These are phyloP conservation scores for Trifolium dubium DNA, from an alignment of 306 rosid genomes.

Conservation along the genomic window DNA sequence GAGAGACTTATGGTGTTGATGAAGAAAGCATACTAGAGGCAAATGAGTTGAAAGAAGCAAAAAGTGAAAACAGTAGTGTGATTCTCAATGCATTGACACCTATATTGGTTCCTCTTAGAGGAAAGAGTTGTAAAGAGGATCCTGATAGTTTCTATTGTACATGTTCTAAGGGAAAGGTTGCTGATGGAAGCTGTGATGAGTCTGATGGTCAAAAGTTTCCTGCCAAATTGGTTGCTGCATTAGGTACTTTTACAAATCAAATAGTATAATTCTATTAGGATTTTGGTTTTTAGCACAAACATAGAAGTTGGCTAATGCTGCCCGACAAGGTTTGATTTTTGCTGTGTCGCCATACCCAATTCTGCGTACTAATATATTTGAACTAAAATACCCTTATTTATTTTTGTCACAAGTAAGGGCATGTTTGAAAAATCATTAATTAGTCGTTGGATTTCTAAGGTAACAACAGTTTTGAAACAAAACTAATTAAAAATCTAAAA, in stretches of 20 bases:
- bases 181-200: constrained; percentile 35
- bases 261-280: too few relatives aligned
- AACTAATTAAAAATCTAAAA: background rate
- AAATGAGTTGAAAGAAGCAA: constrained; percentile 40
- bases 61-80: constrained; percentile 8
- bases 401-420: background rate
- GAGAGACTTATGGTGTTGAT: constrained; percentile 46
- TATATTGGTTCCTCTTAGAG: constrained; percentile 52
- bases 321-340: too few relatives aligned
- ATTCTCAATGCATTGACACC: constrained; percentile 33
- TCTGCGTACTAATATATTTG: background rate
- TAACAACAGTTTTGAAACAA: background rate
- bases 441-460: background rate
- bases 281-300: too few relatives aligned
- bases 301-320: too few relatives aligned
- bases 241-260: constrained; percentile 36
- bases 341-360: too few relatives aligned
- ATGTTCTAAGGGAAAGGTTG: constrained; percentile 36
- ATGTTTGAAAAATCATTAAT: background rate
- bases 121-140: constrained; percentile 45
- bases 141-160: constrained; percentile 49
- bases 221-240: constrained; percentile 41
- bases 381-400: background rate
- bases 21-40: constrained; percentile 48
- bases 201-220: constrained; percentile 34